A percentile compares a stretch with the other conserved stretches of the same genome.
These are phyloP conservation scores for Globisporangium recalcitrans DNA, from an alignment of 352 stramenopile genomes.

Conservation along the genomic window DNA sequence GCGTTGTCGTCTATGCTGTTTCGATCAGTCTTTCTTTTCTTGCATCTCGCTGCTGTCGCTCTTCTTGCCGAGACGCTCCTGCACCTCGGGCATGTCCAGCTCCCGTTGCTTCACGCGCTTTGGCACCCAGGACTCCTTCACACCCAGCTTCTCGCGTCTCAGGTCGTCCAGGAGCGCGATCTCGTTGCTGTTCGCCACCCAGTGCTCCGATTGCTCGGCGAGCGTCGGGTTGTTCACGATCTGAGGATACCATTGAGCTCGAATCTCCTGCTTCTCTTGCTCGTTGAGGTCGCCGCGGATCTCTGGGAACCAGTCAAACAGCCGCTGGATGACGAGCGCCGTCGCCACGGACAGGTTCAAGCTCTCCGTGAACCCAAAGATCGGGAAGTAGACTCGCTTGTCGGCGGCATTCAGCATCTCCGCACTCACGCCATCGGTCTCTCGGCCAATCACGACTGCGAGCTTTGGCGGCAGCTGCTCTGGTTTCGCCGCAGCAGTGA, in stretches of 20 bases:
- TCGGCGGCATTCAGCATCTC: slow-evolving; percentile 88
- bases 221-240: slow-evolving; percentile 68
- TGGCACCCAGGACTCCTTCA: slow-evolving; percentile 52
- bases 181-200: slow-evolving; percentile 31
- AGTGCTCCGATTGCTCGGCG: slow-evolving; percentile 42
- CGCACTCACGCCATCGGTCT: slow-evolving; percentile 86
- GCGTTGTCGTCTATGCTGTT: background rate
- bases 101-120: slow-evolving; percentile 61
- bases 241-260: slow-evolving; percentile 53
- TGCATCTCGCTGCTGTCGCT: background rate
- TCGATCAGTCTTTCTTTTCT: background rate
- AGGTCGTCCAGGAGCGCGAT: slow-evolving; percentile 53
- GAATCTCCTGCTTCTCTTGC: slow-evolving; percentile 43
- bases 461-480: slow-evolving; percentile 76
- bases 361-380: slow-evolving; percentile 92
- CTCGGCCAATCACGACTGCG: slow-evolving; percentile 91
- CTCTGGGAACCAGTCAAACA: slow-evolving; percentile 74
- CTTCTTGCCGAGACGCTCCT: slow-evolving; percentile 32
- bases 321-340: slow-evolving; percentile 87
- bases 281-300: slow-evolving; percentile 52
- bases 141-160: slow-evolving; percentile 43
- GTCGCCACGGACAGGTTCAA: slow-evolving; percentile 92
- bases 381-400: slow-evolving; percentile 89
- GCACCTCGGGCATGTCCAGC: slow-evolving; percentile 55
- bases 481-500: slow-evolving; percentile 38